These are phyloP conservation scores for Coleophoma eucalyptorum DNA, from an alignment of 2,329 filamentous ascomycete genomes.

Conservation along the genomic window DNA sequence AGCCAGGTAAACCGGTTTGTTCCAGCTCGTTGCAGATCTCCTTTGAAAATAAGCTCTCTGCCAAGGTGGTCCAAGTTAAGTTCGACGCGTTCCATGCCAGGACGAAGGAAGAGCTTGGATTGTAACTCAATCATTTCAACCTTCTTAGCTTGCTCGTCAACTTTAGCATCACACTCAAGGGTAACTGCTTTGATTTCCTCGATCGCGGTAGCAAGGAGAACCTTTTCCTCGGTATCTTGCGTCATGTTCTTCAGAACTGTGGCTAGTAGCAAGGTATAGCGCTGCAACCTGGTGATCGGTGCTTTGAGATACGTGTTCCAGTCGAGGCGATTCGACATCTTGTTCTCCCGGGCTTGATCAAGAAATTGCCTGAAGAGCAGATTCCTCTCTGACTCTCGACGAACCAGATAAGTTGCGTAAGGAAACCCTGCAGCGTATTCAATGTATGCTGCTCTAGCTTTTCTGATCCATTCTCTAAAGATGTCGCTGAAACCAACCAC, in stretches of 20 bases:
- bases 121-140: conserved; percentile 83
- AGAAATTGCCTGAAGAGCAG: conserved; percentile 83
- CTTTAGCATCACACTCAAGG: conserved; percentile 84
- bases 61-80: conserved; percentile 94
- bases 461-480: conserved; percentile 97
- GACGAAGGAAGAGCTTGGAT: conserved; percentile 77
- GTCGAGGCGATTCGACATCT: conserved; percentile 75
- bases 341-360: conserved; percentile 73
- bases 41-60: conserved; percentile 81
- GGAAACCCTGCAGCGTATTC: conserved; percentile 90
- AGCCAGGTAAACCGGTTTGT: conserved; percentile 89
- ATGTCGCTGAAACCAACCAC: conserved; percentile 93
- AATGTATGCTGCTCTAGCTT: conserved; percentile 83
- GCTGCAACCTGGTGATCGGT: conserved; percentile 87
- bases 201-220: conserved; percentile 77
- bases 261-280: conserved; percentile 78
- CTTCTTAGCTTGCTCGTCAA: conserved; percentile 89
- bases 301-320: conserved; percentile 95
- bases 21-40: conserved; percentile 84
- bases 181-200: conserved; percentile 90
- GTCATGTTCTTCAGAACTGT: conserved; percentile 82
- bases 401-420: conserved; percentile 75
- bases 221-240: conserved; percentile 84
- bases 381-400: conserved; percentile 81
- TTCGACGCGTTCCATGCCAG: conserved; percentile 81